These are phyloP conservation scores for Trichoderma arundinaceum DNA, from an alignment of 2,329 filamentous ascomycete species.

Conservation along the genomic window DNA sequence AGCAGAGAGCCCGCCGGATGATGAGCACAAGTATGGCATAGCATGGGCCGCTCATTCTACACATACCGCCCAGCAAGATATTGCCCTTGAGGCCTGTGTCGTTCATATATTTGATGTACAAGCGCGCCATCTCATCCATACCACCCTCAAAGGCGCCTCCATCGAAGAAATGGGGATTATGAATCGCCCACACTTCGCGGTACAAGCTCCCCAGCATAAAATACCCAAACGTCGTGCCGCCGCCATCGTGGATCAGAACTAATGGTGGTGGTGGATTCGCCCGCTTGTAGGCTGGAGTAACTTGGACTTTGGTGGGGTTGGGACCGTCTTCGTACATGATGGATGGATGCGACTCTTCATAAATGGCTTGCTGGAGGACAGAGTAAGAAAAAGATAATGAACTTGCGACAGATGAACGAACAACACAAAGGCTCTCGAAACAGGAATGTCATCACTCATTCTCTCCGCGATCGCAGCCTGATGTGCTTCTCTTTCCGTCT, in stretches of 20 bases:
- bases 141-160: conserved; percentile 39
- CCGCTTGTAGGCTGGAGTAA: conserved; percentile 33
- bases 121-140: conserved; percentile 41
- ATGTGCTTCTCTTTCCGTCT: conserved; percentile 9
- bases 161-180: conserved; percentile 40
- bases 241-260: conserved; percentile 43
- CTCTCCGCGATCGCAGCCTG: not conserved
- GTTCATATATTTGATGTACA: conserved; percentile 38
- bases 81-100: conserved; percentile 37
- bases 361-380: no score
- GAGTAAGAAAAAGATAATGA: not conserved
- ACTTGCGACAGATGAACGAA: not conserved
- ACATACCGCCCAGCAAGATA: conserved; percentile 40
- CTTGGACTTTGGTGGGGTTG: conserved; percentile 38
- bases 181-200: conserved; percentile 43
- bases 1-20: not conserved
- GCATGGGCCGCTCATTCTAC: not conserved
- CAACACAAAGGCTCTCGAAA: not conserved
- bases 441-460: not conserved
- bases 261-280: conserved; percentile 36
- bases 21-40: not conserved
- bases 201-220: conserved; percentile 39
- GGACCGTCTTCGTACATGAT: conserved; percentile 37
- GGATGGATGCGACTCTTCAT: not conserved
- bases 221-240: conserved; percentile 43